These are phyloP conservation scores for Casuarina glauca DNA, from an alignment of 306 rosid genomes.

Conservation along the genomic window DNA sequence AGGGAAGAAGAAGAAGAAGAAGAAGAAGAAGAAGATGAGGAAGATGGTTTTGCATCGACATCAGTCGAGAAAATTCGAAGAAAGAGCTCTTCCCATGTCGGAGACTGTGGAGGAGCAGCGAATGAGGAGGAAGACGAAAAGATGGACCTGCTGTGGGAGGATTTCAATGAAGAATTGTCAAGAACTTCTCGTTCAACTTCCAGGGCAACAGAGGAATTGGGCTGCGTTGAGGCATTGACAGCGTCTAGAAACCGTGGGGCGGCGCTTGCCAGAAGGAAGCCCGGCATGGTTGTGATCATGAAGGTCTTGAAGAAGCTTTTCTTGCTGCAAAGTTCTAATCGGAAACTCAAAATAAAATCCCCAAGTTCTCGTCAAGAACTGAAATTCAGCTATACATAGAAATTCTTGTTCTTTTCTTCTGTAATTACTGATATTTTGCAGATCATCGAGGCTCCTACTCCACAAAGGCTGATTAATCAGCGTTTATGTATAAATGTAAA, in stretches of 20 bases:
- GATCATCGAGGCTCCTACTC: background rate
- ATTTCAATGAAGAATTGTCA: slow-evolving; percentile 53
- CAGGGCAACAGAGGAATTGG: slow-evolving; percentile 29
- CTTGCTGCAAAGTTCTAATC: slow-evolving; percentile 34
- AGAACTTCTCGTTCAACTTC: slow-evolving; percentile 34
- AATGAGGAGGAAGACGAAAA: slow-evolving; percentile 33
- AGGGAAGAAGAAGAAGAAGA: background rate
- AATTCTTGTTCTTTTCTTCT: background rate
- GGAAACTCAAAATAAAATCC: slow-evolving; percentile 26
- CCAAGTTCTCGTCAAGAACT: background rate
- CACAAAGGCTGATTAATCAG: background rate
- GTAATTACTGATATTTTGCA: background rate
- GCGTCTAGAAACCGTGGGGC: slow-evolving; percentile 14
- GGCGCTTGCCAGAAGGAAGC: slow-evolving; percentile 23
- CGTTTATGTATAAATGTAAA: too few species aligned
- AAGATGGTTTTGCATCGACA: slow-evolving; percentile 10
- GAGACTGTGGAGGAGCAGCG: slow-evolving; percentile 6
- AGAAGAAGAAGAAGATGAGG: slow-evolving; percentile 4
- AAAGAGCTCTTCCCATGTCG: slow-evolving; percentile 25
- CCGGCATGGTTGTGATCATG: slow-evolving; percentile 38
- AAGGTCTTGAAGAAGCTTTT: slow-evolving; percentile 56
- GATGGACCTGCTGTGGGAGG: slow-evolving; percentile 67
- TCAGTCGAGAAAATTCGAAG: slow-evolving; percentile 13
- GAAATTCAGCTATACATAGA: background rate
- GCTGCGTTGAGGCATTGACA: slow-evolving; percentile 18